Evolutionary conservation across 371 early-diverging fungal species (phyloP), one percentile per base, ranked within the genome.

Genomic region (Mucor lusitanicus): DNA sequence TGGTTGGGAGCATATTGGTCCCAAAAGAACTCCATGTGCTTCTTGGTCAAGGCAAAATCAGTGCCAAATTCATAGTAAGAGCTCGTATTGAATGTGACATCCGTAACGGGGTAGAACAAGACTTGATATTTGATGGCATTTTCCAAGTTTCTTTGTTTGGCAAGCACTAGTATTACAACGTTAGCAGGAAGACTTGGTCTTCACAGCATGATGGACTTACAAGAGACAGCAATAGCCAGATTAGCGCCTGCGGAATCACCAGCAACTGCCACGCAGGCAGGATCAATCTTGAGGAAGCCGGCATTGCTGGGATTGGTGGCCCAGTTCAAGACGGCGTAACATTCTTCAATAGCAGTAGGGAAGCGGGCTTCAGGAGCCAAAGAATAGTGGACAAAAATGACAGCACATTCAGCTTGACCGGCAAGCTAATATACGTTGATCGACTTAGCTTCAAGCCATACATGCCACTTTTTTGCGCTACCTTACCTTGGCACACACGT

Each of bases 331-430:
- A 75, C 74, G 28, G 60, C 54, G 30, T 75, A 58, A 30, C 75
- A 75, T 53, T 80, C 73, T 12, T 80, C 67, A 2, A 73, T 25
- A 11, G 75, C 77, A 21, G 59, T 59, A 3, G 80, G 80, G 40
- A 63, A 80, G 3, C 53, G 65, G 3, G 44, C 65, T 50, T 77
- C 80, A 9, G 80, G 77, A 40, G 72, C 72, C 1, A 77, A 39
- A 33, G 68, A 53, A 27, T 74, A 74, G 53, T 74, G 65, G 12
- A 71, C 68, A 59, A 63, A 65, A 25, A 74, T 23, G 13, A 71
- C 65, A 4, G 69, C 68, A 44, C 71, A 73, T 15, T 67, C 33
- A 9, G 62, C 64, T 27, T 59, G 63, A 40, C 48, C 35, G 12
- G 66, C 68, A 17, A 71, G 19, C 70, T 69, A 61, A 12, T 17